A percentile compares a stretch with the other conserved stretches of the same genome.
phyloP scores from a whole-genome alignment of 2,329 filamentous ascomycete genomes.

The Ceratocystis destructans region DNA sequence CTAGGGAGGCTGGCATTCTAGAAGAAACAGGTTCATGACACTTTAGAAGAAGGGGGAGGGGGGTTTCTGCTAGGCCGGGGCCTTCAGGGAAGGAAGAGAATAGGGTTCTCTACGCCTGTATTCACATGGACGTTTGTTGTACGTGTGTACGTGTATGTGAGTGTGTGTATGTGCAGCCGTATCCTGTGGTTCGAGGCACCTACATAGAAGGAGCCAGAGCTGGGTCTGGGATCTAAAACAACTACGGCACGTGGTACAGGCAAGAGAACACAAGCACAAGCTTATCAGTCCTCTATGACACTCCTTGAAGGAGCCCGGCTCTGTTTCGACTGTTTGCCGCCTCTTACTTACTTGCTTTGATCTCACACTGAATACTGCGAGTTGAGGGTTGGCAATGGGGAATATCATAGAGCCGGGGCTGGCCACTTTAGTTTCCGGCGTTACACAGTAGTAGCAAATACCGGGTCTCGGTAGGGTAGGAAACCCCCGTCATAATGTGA shows the following conservation, averaged over 20 bases:
- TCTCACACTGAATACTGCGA: neutral
- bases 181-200: neutral
- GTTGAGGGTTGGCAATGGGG: too few relatives aligned
- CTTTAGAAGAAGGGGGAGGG: neutral
- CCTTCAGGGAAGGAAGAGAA: neutral
- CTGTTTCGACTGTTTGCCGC: too few relatives aligned
- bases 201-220: neutral
- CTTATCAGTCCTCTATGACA: slow-evolving; percentile 5
- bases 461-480: too few relatives aligned
- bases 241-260: neutral
- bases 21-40: neutral
- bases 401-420: too few relatives aligned
- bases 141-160: neutral
- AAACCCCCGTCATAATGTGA: neutral
- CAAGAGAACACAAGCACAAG: slow-evolving; percentile 2
- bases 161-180: neutral
- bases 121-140: neutral
- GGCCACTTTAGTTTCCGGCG: too few relatives aligned
- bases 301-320: neutral
- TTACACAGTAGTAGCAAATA: too few relatives aligned
- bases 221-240: neutral
- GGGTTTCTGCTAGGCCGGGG: too few relatives aligned
- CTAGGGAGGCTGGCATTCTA: neutral
- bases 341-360: neutral
- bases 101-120: neutral